A percentile compares a stretch with the other conserved stretches of the same genome.
Evolutionary conservation across 225 moss, liverwort and hornwort species (phyloP).

Genomic region (Marchantia polymorpha): DNA sequence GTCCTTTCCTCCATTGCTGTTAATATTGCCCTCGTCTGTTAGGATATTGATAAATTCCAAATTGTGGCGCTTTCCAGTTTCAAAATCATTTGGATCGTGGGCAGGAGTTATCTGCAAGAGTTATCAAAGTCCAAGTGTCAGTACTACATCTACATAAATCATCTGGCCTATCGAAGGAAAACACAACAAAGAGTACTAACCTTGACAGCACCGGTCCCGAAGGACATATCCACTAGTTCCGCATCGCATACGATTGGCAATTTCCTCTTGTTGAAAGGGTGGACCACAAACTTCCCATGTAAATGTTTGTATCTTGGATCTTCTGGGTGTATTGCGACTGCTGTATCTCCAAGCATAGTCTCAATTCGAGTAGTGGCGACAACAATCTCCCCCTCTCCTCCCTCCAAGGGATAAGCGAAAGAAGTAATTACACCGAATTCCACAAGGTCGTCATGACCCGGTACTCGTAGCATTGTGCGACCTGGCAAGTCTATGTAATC

Average conservation of each 20-base stretch:
- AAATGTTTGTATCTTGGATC: conserved; percentile 80
- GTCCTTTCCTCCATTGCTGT: conserved; percentile 74
- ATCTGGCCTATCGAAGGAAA: background rate
- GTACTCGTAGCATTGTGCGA: conserved; percentile 63
- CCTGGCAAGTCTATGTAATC: conserved; percentile 75
- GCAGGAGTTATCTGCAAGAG: conserved; percentile 80
- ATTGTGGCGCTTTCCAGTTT: conserved; percentile 74
- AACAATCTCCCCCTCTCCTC: conserved; percentile 72
- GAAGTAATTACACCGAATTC: conserved; percentile 90
- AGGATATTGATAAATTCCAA: conserved; percentile 88
- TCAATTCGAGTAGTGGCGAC: conserved; percentile 96
- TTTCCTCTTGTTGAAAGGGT: conserved; percentile 78
- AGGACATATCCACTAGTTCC: conserved; percentile 76
- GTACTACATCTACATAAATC: background rate
- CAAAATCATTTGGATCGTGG: conserved; percentile 91
- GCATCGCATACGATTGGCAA: conserved; percentile 79
- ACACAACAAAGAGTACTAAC: conserved; percentile 32
- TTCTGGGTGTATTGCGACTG: conserved; percentile 85
- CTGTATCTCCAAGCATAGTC: conserved; percentile 98
- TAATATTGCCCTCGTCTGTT: conserved; percentile 85
- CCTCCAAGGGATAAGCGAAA: conserved; percentile 91
- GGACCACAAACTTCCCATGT: conserved; percentile 82
- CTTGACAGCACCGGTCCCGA: conserved; percentile 98
- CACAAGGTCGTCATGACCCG: conserved; percentile 71
- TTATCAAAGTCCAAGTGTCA: background rate